Evolutionary conservation across 441 rosid species (phyloP).

Genomic region (Arabidopsis hybrid): DNA sequence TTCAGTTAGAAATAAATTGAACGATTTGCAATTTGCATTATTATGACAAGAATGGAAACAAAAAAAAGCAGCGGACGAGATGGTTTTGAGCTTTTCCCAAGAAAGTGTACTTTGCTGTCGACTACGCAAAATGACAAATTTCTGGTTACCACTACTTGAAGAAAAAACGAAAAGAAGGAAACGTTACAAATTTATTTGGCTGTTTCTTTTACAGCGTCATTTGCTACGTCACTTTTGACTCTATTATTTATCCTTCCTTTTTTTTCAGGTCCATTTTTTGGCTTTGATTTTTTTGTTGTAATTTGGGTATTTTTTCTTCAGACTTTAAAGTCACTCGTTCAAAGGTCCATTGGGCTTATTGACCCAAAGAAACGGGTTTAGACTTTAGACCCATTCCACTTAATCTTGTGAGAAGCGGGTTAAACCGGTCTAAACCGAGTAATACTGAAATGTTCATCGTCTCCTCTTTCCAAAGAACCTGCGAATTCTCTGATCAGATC

Average conservation of each 20-base stretch:
- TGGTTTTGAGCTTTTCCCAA: background rate
- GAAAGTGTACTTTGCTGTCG: slow-evolving; percentile 19
- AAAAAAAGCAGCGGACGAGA: slow-evolving; percentile 33
- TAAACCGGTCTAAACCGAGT: background rate
- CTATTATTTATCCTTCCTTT: background rate
- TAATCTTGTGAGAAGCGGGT: background rate
- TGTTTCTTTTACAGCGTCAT: slow-evolving; percentile 35
- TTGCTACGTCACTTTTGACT: slow-evolving; percentile 19
- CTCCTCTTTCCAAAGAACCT: background rate
- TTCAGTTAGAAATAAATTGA: background rate
- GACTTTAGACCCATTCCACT: background rate
- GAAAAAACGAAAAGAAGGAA: background rate
- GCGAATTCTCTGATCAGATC: background rate
- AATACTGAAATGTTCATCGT: background rate
- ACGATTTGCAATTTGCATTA: background rate
- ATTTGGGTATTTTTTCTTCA: background rate
- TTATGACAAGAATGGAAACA: background rate
- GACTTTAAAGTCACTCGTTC: too few species aligned
- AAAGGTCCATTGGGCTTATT: too few species aligned
- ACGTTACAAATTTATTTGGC: slow-evolving; percentile 10
- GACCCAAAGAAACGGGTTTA: background rate
- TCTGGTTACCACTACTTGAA: background rate
- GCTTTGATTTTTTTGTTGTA: background rate
- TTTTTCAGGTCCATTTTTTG: slow-evolving; percentile 1
- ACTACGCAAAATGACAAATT: slow-evolving; percentile 7